Evolutionary conservation across 2,329 filamentous ascomycete species (phyloP).

Genomic region (Acrocalymma vagum): DNA sequence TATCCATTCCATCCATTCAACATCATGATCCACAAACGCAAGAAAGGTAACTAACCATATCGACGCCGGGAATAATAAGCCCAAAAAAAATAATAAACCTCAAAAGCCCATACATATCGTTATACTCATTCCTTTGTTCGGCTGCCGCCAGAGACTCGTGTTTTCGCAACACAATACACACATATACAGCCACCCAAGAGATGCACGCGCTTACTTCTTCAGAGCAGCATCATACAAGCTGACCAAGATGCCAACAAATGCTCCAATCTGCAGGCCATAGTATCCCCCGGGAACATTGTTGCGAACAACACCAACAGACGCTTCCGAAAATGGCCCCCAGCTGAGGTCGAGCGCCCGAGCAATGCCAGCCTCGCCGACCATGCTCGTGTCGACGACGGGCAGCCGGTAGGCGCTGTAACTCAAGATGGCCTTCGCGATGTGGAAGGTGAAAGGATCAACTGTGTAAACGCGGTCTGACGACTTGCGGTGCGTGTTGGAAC

Average conservation of each 20-base stretch:
- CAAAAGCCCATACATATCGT: background rate
- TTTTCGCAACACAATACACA: no score
- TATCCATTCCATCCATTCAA: background rate
- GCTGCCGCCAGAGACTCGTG: no score
- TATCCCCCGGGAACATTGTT: slow-evolving; percentile 75
- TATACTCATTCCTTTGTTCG: slow-evolving; percentile 1
- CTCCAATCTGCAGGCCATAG: slow-evolving; percentile 73
- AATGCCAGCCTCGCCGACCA: slow-evolving; percentile 52
- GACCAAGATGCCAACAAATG: slow-evolving; percentile 72
- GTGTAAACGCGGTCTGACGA: slow-evolving; percentile 60
- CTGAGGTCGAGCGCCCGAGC: slow-evolving; percentile 57
- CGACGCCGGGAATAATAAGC: no score
- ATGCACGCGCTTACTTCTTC: slow-evolving; percentile 55
- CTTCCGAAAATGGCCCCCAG: slow-evolving; percentile 66
- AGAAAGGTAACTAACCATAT: no score
- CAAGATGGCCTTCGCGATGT: slow-evolving; percentile 83
- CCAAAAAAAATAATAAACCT: no score
- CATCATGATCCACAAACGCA: background rate
- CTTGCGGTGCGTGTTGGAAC: slow-evolving; percentile 58
- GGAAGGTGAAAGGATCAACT: slow-evolving; percentile 89
- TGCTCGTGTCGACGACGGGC: slow-evolving; percentile 19
- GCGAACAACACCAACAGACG: slow-evolving; percentile 70
- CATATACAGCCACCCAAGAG: background rate
- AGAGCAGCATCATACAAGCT: slow-evolving; percentile 82
- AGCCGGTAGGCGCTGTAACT: slow-evolving; percentile 79